Conservation (phyloP, 2,329 filamentous ascomycete species). For the Botryotinia calthae region DNA sequence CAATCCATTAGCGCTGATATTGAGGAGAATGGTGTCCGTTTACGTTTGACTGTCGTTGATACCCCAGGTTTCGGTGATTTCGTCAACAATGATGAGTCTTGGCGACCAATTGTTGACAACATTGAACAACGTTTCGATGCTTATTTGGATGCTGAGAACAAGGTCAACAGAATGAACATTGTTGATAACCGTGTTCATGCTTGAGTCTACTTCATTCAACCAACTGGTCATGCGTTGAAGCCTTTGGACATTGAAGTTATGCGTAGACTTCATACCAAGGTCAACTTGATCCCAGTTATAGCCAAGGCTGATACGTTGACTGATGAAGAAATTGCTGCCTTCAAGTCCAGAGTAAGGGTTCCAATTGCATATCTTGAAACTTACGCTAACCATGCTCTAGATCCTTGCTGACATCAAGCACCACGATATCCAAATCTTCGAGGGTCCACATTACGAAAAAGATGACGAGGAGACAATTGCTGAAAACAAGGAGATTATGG, state of each 20-base stretch:
- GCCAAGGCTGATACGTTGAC: constrained; percentile 98
- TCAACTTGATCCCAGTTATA: constrained; percentile 99
- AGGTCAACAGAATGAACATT: constrained; percentile 99
- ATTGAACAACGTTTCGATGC: constrained; percentile 99
- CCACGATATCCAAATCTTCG: constrained; percentile 98
- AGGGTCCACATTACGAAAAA: constrained; percentile 95
- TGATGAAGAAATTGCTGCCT: constrained; percentile 89
- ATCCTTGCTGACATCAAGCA: constrained; percentile 96
- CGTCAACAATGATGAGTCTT: constrained; percentile 99
- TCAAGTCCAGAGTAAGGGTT: constrained; percentile 88
- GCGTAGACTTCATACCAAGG: constrained; percentile 98
- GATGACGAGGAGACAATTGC: constrained; percentile 99
- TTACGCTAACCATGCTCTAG: constrained; percentile 48
- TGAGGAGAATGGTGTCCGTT: constrained; percentile 95
- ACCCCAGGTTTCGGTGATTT: constrained; percentile 98
- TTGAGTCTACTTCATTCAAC: constrained; percentile 99
- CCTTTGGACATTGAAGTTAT: constrained; percentile 98
- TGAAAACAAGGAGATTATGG: constrained; percentile 99
- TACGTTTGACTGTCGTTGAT: constrained; percentile 94
- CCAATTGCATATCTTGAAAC: background rate
- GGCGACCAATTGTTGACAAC: constrained; percentile 98
- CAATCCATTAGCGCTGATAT: constrained; percentile 96
- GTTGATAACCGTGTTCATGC: constrained; percentile 98
- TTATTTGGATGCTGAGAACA: constrained; percentile 98
- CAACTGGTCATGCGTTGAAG: constrained; percentile 97